Evolutionary conservation across 306 rosid genomes (phyloP), one percentile per base, ranked within the genome.

Genomic region (Betula pendula): DNA sequence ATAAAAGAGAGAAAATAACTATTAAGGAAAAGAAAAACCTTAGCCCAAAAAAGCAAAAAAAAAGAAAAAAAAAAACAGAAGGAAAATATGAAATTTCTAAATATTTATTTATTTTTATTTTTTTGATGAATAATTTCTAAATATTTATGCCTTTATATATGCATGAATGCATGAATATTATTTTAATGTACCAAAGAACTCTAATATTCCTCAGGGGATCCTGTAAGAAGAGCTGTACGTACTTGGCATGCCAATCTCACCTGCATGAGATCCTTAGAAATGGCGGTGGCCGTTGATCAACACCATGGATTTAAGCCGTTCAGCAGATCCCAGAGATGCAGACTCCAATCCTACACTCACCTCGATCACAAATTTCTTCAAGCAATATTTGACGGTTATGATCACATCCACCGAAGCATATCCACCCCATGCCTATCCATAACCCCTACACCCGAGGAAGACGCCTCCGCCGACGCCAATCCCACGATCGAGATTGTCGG

Each of bases 401-500:
- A 85, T 19, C 90, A 85, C 70, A 84, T 94, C 78, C 98, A 87
- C 85, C 85, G 94, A 73, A 94, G 98, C 82, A 86, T 85, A 83
- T 94, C 98, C 82, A 94, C 95, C 79, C 97, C 98, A 52, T 94
- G 98, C 87, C 91, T 94, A 5, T 88, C 91, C 81, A 80, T 83
- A 47, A 78, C 81, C 74, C 47, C 77, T 15, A 51, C 78, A 27
- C 35, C 77, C 5, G 91, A 87, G 58, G 96, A 89, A 58, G 91
- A 89, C 19, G 72, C 5, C 42, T 6, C 6, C 42, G 42, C 70
- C 62, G 81, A 60, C 40, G 68, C 80, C 45, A 76, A 80, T 81
- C 96, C 97, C n/a, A 83, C 79, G 78, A 81, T 94, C 29, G 88
- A 85, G 87, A 81, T 94, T 73, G 78, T 94, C 81, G 74, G 84